Base-by-base conservation (phyloP, 345 rosid genomes). In the Erucastrum elatum region DNA sequence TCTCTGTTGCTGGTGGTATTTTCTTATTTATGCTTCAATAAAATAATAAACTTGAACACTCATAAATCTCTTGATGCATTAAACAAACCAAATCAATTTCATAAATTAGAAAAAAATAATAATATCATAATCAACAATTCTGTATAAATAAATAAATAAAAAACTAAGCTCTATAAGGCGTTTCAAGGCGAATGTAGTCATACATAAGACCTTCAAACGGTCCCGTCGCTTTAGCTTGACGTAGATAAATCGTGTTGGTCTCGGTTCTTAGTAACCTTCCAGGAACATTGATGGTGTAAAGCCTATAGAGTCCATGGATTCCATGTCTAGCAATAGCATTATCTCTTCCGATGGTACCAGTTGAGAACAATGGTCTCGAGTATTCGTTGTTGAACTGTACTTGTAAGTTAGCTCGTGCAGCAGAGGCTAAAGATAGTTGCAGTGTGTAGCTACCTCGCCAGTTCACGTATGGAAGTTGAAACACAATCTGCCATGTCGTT, bases 1-100 rank as follows among this genome's bases (percentile, higher is more conserved):
- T 95, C 53, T 91, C 98, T 25, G 94, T 95, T 83, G 97, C 99
- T 6, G 99, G 98, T 63, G 98, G 98, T 25, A 95, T 92, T 83
- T 89, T 93, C 80, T 84, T 95, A 85, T 93, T 81, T 72, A 79
- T 86, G 87, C 84, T 95, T 55, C 94, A 88, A 73, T 51, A n/a
- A 51, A 51, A n/a, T 46, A 46, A n/a, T 21, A n/a, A 51, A n/a
- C 21, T 51, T 51, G 17, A 51, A 5, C 21, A 51, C 56, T n/a
- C n/a, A 51, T 44, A 13, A 46, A 4, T 46, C 55, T 46, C 55
- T 4, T 46, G 6, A 46, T 46, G 55, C 55, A 21, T 41, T 13
- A 12, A 30, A 29, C 8, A 41, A 41, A 39, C 58, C 37, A 39
- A 31, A 64, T n/a, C 27, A 56, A 53, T 37, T 53, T 39, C 37